Evolutionary conservation across 2,329 filamentous ascomycete genomes (phyloP), one percentile per base, ranked within the genome.

Genomic region (Periconia sp.): DNA sequence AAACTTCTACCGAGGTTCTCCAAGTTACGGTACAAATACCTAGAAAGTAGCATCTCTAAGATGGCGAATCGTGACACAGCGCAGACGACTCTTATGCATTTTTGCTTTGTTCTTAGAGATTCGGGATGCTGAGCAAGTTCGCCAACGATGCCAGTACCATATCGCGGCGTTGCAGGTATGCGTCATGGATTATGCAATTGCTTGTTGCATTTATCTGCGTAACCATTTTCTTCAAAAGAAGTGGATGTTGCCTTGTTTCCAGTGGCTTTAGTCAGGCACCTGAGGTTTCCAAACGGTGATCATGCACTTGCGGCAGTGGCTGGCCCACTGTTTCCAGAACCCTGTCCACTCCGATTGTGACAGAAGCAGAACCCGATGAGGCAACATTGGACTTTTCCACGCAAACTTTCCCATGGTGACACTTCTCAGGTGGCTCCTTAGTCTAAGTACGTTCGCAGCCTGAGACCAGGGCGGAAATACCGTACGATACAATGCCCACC

Each of bases 251-350:
- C 33, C 33, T 37, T 11, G 33, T 37, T 37, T 37, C 33, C 33
- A 37, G 33, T 37, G 6, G 5, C 10, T 37, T n/a, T 37, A 13
- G 33, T 50, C 35, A 65, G 58, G 64, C 61, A 61, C 51, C 49
- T 52, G 53, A 56, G 58, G 65, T 67, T 67, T 68, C 61, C 54
- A 66, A 65, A 66, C 61, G 56, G 49, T 45, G 55, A 57, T 58
- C 58, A 64, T 48, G 54, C 61, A 51, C 55, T 60, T 53, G 27
- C 43, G 61, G 59, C 53, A 61, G 19, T 41, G 27, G n/a, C 35
- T 41, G 17, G 23, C 37, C 35, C 23, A 46, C 42, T 37, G 33
- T 37, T 37, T 37, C 11, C 13, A 6, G 5, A 37, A 37, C 11
- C 52, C 42, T 37, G 33, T 37, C 33, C 6, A n/a, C 33, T 33